Conservation (phyloP, 352 stramenopile species). For the Poterioochromonas sp. region DNA sequence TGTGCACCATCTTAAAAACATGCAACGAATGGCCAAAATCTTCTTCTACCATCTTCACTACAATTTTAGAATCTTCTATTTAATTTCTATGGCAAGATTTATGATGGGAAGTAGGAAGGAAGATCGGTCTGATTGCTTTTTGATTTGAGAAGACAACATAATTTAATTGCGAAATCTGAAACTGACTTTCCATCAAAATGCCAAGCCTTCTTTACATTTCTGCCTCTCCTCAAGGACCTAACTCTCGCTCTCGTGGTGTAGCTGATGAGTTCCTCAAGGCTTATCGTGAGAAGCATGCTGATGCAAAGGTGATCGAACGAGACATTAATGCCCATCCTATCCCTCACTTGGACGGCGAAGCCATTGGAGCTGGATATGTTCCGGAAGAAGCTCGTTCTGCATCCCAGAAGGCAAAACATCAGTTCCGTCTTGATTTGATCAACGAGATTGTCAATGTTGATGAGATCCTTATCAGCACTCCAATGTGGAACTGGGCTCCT, state of each 20-base stretch:
- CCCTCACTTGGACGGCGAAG: constrained; percentile 6
- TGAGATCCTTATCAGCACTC: neutral
- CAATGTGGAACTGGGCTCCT: neutral
- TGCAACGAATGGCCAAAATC: too few species aligned
- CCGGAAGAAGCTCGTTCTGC: neutral
- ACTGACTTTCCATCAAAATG: constrained; percentile 20
- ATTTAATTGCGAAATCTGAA: too few species aligned
- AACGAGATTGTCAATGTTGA: neutral
- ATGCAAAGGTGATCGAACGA: neutral
- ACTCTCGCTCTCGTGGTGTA: neutral
- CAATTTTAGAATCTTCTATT: too few species aligned
- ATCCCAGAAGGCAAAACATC: neutral
- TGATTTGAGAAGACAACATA: too few species aligned
- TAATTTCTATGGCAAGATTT: too few species aligned
- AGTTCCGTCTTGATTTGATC: neutral
- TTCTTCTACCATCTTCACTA: too few species aligned
- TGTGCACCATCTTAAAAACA: too few species aligned
- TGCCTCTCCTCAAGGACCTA: neutral
- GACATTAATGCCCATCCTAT: neutral
- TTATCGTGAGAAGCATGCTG: neutral
- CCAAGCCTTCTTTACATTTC: neutral
- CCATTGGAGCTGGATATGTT: neutral
- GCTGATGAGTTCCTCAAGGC: neutral
- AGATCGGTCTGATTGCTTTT: too few species aligned
- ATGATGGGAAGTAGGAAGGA: too few species aligned